Evolutionary conservation across 306 rosid genomes (phyloP).

Genomic region (Rosa lucieae): DNA sequence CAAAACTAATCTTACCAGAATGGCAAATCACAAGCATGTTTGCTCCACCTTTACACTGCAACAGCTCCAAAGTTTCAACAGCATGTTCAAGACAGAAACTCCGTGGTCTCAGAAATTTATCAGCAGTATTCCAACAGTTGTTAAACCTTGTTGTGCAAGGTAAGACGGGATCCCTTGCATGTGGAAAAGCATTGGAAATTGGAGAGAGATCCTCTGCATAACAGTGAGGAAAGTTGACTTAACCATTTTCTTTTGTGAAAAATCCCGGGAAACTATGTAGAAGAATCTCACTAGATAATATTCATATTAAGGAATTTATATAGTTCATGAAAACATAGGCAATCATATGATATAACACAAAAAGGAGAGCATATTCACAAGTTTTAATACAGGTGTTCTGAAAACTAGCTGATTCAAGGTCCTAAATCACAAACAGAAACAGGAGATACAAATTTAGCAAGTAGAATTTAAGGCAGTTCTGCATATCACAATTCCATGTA

Average conservation of each 20-base stretch:
- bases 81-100: conserved; percentile 96
- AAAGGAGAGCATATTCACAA: not conserved
- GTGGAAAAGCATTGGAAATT: conserved; percentile 41
- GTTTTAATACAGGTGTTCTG: not conserved
- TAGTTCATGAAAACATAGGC: not conserved
- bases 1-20: conserved; percentile 65
- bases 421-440: conserved; percentile 3
- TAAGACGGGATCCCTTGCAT: conserved; percentile 35
- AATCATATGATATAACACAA: not conserved
- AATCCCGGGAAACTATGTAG: not conserved
- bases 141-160: conserved; percentile 40
- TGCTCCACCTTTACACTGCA: conserved; percentile 87
- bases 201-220: conserved; percentile 49
- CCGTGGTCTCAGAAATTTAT: conserved; percentile 76
- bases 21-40: conserved; percentile 86
- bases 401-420: conserved; percentile 2
- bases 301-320: conserved; percentile 4
- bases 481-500: not conserved
- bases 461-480: not conserved
- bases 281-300: not conserved
- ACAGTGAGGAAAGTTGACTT: conserved; percentile 27
- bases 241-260: not conserved
- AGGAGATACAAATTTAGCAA: not conserved
- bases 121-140: conserved; percentile 50
- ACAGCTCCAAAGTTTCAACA: conserved; percentile 69